Conservation (phyloP, 305 asterid species). For the Ruellia speciosa region DNA sequence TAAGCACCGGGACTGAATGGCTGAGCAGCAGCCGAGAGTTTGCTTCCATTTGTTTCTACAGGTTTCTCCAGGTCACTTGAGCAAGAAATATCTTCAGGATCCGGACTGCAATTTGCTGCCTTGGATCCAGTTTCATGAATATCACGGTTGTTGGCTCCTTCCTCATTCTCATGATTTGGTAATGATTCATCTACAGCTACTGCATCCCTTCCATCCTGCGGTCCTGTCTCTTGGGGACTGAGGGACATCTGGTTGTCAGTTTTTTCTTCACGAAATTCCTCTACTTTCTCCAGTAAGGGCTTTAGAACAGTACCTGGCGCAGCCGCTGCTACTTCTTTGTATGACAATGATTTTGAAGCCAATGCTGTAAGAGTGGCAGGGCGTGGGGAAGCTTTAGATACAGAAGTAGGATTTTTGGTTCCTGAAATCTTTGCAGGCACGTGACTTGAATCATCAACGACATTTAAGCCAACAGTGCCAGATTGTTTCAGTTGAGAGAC, state of each 20-base stretch:
- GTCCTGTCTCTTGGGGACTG: slow-evolving; percentile 55
- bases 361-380: slow-evolving; percentile 60
- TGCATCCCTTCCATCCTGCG: slow-evolving; percentile 39
- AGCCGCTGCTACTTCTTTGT: slow-evolving; percentile 95
- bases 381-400: slow-evolving; percentile 36
- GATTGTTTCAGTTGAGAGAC: slow-evolving; percentile 40
- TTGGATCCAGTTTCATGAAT: slow-evolving; percentile 38
- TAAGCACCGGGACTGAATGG: slow-evolving; percentile 84
- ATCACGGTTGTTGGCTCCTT: slow-evolving; percentile 39
- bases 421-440: slow-evolving; percentile 33
- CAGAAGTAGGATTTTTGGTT: slow-evolving; percentile 38
- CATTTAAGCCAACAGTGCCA: slow-evolving; percentile 29
- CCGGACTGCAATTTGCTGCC: slow-evolving; percentile 35
- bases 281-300: slow-evolving; percentile 87
- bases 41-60: slow-evolving; percentile 68
- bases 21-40: slow-evolving; percentile 92
- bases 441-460: slow-evolving; percentile 44
- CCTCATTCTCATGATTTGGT: slow-evolving; percentile 37
- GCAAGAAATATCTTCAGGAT: slow-evolving; percentile 37
- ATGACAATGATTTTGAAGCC: slow-evolving; percentile 83
- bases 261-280: slow-evolving; percentile 61
- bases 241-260: slow-evolving; percentile 46
- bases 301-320: slow-evolving; percentile 97
- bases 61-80: slow-evolving; percentile 46
- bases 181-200: slow-evolving; percentile 36